Percentiles rank a stretch among this genome's conserved stretches.
phyloP scores from a whole-genome alignment of 225 moss, liverwort and hornwort genomes.

The Thuidium tamariscinum region DNA sequence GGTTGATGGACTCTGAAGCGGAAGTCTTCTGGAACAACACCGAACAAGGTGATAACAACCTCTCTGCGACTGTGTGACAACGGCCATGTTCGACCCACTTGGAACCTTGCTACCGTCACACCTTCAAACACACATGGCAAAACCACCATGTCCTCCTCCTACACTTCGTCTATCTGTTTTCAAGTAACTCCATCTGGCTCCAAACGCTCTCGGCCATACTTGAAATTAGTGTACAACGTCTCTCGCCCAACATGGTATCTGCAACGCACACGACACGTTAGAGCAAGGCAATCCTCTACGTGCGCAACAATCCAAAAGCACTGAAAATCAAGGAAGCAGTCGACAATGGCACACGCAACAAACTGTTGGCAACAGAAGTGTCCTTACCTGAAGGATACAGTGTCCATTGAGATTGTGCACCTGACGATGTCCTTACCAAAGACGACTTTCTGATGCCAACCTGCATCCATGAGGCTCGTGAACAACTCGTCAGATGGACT shows the following conservation, averaged over 20 bases:
- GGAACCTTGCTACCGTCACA: background rate
- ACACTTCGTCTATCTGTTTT: background rate
- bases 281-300: too few species aligned
- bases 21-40: background rate
- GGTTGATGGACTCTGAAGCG: accelerated
- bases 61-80: background rate
- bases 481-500: too few species aligned
- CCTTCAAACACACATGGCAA: background rate
- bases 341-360: too few species aligned
- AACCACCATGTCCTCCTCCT: background rate
- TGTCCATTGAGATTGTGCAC: too few species aligned
- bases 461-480: too few species aligned
- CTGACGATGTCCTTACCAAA: too few species aligned
- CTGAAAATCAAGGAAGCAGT: too few species aligned
- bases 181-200: accelerated
- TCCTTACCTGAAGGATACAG: too few species aligned
- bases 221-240: background rate
- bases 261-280: too few species aligned
- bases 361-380: background rate
- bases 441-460: too few species aligned
- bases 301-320: too few species aligned
- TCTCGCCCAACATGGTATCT: background rate
- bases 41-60: background rate
- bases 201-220: background rate
- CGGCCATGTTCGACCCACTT: background rate